phyloP scores from a whole-genome alignment of 495 filamentous ascomycete species.

The Sporormia fimetaria region DNA sequence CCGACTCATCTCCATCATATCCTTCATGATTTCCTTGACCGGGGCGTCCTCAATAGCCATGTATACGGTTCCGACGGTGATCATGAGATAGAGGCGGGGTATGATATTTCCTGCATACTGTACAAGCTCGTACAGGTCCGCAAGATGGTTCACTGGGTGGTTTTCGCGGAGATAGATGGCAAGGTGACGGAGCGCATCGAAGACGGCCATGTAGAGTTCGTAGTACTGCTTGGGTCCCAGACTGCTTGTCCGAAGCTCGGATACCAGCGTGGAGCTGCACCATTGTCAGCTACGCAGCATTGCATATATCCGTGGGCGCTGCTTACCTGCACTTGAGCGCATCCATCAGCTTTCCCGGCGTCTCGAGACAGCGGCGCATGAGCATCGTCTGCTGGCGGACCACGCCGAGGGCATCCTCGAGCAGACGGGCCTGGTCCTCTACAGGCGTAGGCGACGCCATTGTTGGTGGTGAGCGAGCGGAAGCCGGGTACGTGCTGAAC shows the following conservation, averaged over 20 bases:
- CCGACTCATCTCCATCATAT: slow-evolving; percentile 99
- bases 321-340: slow-evolving; percentile 95
- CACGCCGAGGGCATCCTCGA: slow-evolving; percentile 91
- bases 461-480: slow-evolving; percentile 8
- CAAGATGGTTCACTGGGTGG: slow-evolving; percentile 94
- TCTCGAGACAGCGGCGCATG: slow-evolving; percentile 97
- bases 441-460: slow-evolving; percentile 35
- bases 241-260: slow-evolving; percentile 89
- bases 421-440: slow-evolving; percentile 86
- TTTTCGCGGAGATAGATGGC: slow-evolving; percentile 93
- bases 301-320: not conserved
- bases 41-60: slow-evolving; percentile 98
- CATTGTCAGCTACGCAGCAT: slow-evolving; percentile 2
- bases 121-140: slow-evolving; percentile 95
- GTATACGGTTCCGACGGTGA: slow-evolving; percentile 96
- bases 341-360: slow-evolving; percentile 98
- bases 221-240: slow-evolving; percentile 98
- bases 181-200: slow-evolving; percentile 93
- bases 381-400: slow-evolving; percentile 90
- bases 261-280: slow-evolving; percentile 84
- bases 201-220: slow-evolving; percentile 97
- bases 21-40: slow-evolving; percentile 99
- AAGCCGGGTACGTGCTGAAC: slow-evolving; percentile 6
- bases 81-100: slow-evolving; percentile 93
- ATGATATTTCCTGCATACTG: slow-evolving; percentile 99